phyloP scores from a whole-genome alignment of 1,284 basidiomycete genomes.

The Apiotrichum gamsii region DNA sequence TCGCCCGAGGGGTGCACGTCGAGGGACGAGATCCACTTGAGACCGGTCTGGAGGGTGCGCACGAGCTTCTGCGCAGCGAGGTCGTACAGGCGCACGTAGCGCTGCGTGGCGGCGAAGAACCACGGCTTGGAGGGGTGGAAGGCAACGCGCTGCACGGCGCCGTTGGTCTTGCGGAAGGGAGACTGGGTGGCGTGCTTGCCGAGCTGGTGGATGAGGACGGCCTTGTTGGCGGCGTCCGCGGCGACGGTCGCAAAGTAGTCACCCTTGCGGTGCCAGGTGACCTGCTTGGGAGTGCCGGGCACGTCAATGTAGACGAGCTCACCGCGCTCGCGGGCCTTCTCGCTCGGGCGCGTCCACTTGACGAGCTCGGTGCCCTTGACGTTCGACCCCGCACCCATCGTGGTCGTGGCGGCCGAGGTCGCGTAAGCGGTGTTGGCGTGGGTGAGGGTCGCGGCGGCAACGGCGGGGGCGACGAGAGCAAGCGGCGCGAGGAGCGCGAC shows the following conservation, averaged over 20 bases:
- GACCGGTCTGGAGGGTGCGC: conserved; percentile 86
- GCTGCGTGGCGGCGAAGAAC: conserved; percentile 98
- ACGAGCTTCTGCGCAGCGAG: conserved; percentile 85
- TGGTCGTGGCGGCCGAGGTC: conserved; percentile 44
- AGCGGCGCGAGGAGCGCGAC: conserved; percentile 80
- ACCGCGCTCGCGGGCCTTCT: conserved; percentile 50
- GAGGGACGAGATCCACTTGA: conserved; percentile 94
- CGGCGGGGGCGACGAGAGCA: conserved; percentile 54
- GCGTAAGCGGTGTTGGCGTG: conserved; percentile 47
- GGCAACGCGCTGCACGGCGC: conserved; percentile 77
- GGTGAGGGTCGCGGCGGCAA: conserved; percentile 62
- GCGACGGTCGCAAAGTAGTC: conserved; percentile 91
- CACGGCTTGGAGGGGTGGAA: conserved; percentile 94
- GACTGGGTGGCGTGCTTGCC: conserved; percentile 91
- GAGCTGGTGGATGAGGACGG: conserved; percentile 76
- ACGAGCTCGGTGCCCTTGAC: conserved; percentile 46
- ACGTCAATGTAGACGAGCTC: conserved; percentile 51
- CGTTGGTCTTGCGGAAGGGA: conserved; percentile 91
- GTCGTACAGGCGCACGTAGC: conserved; percentile 93
- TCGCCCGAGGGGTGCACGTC: conserved; percentile 94
- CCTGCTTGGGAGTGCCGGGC: conserved; percentile 74
- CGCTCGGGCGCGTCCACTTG: conserved; percentile 52
- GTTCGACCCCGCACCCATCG: conserved; percentile 31
- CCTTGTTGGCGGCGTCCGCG: conserved; percentile 41
- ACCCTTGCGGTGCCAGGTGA: conserved; percentile 89